These are phyloP conservation scores for Sugiyamaella neomexicana DNA, from an alignment of 1,139 yeast species.

Conservation along the genomic window DNA sequence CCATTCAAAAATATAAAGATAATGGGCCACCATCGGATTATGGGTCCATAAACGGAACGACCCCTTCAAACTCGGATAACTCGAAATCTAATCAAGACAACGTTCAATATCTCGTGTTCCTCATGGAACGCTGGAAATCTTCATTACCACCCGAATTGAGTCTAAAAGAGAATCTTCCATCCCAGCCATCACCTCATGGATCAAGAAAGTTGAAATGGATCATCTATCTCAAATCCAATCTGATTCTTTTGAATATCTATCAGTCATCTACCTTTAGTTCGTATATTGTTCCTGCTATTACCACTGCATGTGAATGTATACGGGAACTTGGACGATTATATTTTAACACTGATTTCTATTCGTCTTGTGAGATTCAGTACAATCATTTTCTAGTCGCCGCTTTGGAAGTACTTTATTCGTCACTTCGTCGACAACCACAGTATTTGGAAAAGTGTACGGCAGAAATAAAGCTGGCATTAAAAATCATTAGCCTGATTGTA, in stretches of 20 bases:
- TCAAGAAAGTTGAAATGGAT: conserved; percentile 31
- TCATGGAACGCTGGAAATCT: conserved; percentile 25
- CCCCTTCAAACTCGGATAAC: neutral
- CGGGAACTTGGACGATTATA: conserved; percentile 31
- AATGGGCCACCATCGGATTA: neutral
- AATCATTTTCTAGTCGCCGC: conserved; percentile 34
- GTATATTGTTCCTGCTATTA: conserved; percentile 30
- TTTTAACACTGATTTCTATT: conserved; percentile 29
- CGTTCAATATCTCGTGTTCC: conserved; percentile 24
- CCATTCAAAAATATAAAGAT: conserved; percentile 18
- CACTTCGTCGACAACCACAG: conserved; percentile 26
- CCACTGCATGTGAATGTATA: conserved; percentile 32
- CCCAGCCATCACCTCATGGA: conserved; percentile 21
- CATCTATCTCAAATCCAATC: conserved; percentile 27
- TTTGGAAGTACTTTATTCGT: conserved; percentile 33
- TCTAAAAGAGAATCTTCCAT: conserved; percentile 11
- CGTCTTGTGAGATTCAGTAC: conserved; percentile 32
- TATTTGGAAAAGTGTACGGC: conserved; percentile 21
- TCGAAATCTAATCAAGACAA: conserved; percentile 21
- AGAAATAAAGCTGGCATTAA: conserved; percentile 26
- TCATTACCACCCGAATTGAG: conserved; percentile 30
- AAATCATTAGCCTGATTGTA: conserved; percentile 24
- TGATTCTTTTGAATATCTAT: conserved; percentile 30
- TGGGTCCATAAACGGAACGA: neutral
- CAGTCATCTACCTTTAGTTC: conserved; percentile 18